These are phyloP conservation scores for Tephrocybe sp. DNA, from an alignment of 768 basidiomycete genomes.

Conservation along the genomic window DNA sequence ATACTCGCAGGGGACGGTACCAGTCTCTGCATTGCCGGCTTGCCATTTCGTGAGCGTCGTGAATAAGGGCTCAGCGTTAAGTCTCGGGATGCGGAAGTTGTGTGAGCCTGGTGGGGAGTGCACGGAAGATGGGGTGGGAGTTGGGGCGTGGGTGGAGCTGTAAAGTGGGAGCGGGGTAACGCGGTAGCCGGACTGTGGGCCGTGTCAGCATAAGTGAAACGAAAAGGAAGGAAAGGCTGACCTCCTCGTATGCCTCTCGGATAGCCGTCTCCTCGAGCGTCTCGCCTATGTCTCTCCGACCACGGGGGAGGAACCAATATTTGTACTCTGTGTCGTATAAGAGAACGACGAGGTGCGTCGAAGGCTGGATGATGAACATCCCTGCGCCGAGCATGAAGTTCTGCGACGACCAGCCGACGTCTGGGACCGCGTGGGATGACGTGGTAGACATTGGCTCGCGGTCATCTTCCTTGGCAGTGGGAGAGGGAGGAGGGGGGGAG, in stretches of 20 bases:
- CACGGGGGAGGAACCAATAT: constrained; percentile 63
- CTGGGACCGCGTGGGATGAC: constrained; percentile 42
- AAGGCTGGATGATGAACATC: constrained; percentile 64
- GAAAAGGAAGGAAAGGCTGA: constrained; percentile 16
- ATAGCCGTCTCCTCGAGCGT: constrained; percentile 57
- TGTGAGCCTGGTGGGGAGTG: too few species aligned
- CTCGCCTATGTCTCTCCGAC: constrained; percentile 68
- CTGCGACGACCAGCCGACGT: constrained; percentile 44
- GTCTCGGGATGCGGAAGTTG: too few species aligned
- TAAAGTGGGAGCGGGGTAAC: constrained; percentile 18
- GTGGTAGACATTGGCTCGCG: constrained; percentile 35
- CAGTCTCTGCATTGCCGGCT: constrained; percentile 6
- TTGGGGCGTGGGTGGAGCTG: constrained; percentile 13
- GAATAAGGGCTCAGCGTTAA: constrained; percentile 18
- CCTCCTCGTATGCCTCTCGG: constrained; percentile 71
- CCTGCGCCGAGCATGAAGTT: constrained; percentile 63
- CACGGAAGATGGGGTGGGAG: constrained; percentile 11
- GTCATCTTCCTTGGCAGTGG: too few species aligned
- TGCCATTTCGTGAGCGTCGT: constrained; percentile 15
- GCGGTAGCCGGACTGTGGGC: constrained; percentile 21
- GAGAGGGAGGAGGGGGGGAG: too few species aligned
- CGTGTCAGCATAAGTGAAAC: too few species aligned
- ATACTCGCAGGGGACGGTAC: constrained; percentile 18
- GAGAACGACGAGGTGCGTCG: constrained; percentile 52
- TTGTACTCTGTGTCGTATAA: constrained; percentile 37